Evolutionary conservation across 169 alveolate species (phyloP).

Genomic region (Plasmodium gallinaceum): DNA sequence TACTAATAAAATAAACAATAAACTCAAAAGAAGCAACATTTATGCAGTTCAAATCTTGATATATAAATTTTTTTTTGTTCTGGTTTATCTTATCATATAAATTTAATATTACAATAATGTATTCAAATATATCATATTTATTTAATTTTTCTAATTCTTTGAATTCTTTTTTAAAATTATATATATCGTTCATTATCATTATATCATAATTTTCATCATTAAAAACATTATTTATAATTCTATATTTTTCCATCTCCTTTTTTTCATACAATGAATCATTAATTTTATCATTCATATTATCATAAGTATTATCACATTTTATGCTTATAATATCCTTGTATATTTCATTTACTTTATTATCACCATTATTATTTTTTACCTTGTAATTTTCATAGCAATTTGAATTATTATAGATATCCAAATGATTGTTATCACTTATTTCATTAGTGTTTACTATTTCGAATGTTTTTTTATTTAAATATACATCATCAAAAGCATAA

Average conservation of each 20-base stretch:
- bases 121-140: conserved; percentile 50
- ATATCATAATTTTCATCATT: neutral
- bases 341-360: neutral
- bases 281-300: neutral
- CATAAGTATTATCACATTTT: neutral
- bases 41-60: neutral
- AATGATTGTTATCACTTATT: neutral
- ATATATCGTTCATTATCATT: conserved; percentile 3
- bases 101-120: conserved; percentile 35
- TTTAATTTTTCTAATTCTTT: conserved; percentile 16
- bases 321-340: neutral
- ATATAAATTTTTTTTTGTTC: neutral
- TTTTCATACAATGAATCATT: neutral
- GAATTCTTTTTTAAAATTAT: neutral
- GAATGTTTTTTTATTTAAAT: neutral
- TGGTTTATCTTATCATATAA: conserved; percentile 18
- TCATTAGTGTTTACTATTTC: neutral
- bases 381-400: neutral
- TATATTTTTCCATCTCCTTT: neutral
- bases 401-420: neutral
- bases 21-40: conserved; percentile 22
- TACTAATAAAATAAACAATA: conserved; percentile 33
- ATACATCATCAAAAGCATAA: neutral
- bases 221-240: neutral
- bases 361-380: neutral